Evolutionary conservation across 2,329 filamentous ascomycete species (phyloP), one percentile per base, ranked within the genome.

Genomic region (Ophiostoma australiae): DNA sequence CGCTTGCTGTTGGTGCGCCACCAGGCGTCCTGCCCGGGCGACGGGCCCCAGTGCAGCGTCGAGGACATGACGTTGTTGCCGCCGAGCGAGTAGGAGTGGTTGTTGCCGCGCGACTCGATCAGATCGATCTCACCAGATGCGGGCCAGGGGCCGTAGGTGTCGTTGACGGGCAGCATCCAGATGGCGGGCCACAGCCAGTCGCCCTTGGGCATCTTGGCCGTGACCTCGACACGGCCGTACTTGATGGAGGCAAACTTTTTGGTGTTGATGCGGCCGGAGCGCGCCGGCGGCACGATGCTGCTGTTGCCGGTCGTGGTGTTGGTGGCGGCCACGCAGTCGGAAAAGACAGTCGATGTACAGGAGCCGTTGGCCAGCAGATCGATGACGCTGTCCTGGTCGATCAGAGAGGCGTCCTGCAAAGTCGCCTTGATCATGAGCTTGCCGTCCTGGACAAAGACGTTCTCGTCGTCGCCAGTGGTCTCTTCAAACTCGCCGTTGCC

Each of bases 161-260:
- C 84, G 63, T 89, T 83, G 67, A 87, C 87, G 1, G 92, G 92
- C 82, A 95, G 83, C 90, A 96, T 91, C 91, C 91, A 94, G 76
- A 96, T 94, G n/a, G 91, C 91, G 1, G 92, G 92, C 92, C 92
- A 95, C 13, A 96, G 84, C 92, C 92, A 95, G 81, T 95, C 92
- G 70, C 92, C 92, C 67, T 83, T 79, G 4, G 92, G 91, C 37
- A 95, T 81, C 80, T 90, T 90, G 35, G 92, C 92, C 1, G 85
- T 88, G 5, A 96, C 91, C 78, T 96, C 91, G 69, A 96, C 85
- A 63, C 91, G 90, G 67, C 92, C 92, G 77, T 91, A 96, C 80
- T 89, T 92, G 82, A 96, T 91, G 20, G 81, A 85, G 7, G 88
- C 88, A 20, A 89, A 87, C 63, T 86, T 86, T 77, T 87, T 90